These are phyloP conservation scores for Vanrija sp. DNA, from an alignment of 1,284 basidiomycete species.

Conservation along the genomic window DNA sequence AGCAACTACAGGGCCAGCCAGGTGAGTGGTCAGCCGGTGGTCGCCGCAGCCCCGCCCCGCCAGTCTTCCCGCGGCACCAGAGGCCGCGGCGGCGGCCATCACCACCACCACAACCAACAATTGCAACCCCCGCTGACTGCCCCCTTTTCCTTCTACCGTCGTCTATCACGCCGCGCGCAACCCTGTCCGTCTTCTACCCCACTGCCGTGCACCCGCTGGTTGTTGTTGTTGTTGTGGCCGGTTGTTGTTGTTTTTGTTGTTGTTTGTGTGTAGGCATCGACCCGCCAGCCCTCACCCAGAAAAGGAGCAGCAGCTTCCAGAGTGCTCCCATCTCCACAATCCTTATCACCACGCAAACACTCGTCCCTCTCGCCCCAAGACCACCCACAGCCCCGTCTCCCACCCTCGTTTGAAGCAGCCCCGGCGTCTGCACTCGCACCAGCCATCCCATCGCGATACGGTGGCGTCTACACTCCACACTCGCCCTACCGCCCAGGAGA, in stretches of 20 bases:
- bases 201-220: too few relatives aligned
- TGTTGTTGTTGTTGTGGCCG: too few relatives aligned
- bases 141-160: background rate
- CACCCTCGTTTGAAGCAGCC: slow-evolving; percentile 13
- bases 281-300: slow-evolving; percentile 11
- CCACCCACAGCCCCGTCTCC: slow-evolving; percentile 13
- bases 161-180: background rate
- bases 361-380: slow-evolving; percentile 24
- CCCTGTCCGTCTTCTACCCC: background rate
- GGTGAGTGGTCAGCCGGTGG: background rate
- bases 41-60: background rate
- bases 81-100: too few relatives aligned
- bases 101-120: too few relatives aligned
- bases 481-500: slow-evolving; percentile 35
- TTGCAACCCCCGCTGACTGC: background rate
- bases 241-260: too few relatives aligned
- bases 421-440: slow-evolving; percentile 21
- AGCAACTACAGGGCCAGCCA: too few relatives aligned
- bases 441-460: slow-evolving; percentile 23
- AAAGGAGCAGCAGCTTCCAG: slow-evolving; percentile 13
- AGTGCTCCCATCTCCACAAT: too few relatives aligned
- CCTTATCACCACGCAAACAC: too few relatives aligned
- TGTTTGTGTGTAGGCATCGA: background rate
- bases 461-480: slow-evolving; percentile 23
- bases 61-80: too few relatives aligned